These are phyloP conservation scores for Ogataea corticis DNA, from an alignment of 805 yeast species.

Conservation along the genomic window DNA sequence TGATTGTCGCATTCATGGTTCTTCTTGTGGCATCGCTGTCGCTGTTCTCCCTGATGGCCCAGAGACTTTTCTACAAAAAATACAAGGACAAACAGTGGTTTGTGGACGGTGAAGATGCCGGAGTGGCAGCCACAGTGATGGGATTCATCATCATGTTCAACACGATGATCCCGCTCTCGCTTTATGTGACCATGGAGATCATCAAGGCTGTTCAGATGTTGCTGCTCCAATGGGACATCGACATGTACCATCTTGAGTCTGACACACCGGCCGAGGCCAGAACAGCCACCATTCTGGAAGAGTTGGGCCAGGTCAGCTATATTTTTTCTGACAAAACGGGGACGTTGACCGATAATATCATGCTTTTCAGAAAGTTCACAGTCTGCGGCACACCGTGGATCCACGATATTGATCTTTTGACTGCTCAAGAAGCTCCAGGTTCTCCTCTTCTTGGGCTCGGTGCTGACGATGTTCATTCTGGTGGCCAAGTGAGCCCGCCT, in stretches of 20 bases:
- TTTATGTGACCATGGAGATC: constrained; percentile 95
- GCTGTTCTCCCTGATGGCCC: constrained; percentile 80
- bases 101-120: constrained; percentile 67
- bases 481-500: constrained; percentile 1
- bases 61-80: constrained; percentile 50
- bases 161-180: constrained; percentile 90
- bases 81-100: constrained; percentile 67
- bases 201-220: constrained; percentile 85
- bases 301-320: constrained; percentile 94
- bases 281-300: constrained; percentile 94
- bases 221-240: constrained; percentile 85
- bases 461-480: constrained; percentile 5
- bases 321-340: constrained; percentile 97
- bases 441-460: constrained; percentile 2
- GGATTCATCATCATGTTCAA: constrained; percentile 97
- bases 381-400: constrained; percentile 89
- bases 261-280: constrained; percentile 93
- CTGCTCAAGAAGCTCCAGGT: constrained; percentile 23
- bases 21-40: constrained; percentile 71
- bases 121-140: constrained; percentile 88
- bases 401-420: constrained; percentile 63
- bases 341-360: constrained; percentile 89
- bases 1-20: constrained; percentile 87
- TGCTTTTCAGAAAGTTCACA: constrained; percentile 88
- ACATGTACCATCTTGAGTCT: constrained; percentile 83